These are phyloP conservation scores for Coemansia sp. DNA, from an alignment of 192 early-diverging fungal genomes.

Conservation along the genomic window DNA sequence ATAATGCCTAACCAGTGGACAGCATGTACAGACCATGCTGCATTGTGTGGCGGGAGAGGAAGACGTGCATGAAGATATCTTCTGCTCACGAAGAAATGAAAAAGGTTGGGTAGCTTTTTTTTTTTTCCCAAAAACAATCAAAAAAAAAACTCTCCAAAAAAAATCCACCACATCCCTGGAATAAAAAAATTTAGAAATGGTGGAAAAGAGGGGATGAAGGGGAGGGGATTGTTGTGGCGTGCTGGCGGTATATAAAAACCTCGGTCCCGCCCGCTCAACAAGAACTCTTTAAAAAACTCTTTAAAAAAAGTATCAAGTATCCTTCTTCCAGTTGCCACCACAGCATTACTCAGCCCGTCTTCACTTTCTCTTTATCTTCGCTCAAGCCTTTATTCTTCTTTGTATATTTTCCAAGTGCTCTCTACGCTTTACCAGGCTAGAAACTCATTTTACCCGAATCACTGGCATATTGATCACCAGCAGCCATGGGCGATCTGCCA, in stretches of 20 bases:
- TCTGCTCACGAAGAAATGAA: background rate
- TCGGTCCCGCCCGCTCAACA: background rate
- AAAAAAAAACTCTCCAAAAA: background rate
- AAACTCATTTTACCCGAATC: background rate
- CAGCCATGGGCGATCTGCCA: slow-evolving; percentile 11
- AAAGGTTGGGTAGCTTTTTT: background rate
- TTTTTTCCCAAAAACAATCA: background rate
- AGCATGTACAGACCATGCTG: background rate
- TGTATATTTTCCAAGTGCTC: background rate
- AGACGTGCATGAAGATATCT: background rate
- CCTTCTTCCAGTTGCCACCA: background rate
- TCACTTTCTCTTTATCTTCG: background rate
- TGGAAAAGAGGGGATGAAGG: background rate
- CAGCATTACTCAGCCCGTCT: background rate
- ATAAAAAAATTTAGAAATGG: background rate
- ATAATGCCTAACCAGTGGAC: background rate
- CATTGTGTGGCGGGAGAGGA: background rate
- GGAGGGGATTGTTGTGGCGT: background rate
- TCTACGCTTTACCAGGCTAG: background rate
- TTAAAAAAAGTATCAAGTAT: background rate
- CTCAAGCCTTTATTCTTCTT: background rate
- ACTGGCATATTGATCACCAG: background rate
- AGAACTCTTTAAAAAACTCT: too few species aligned
- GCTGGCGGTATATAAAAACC: slow-evolving; percentile 1
- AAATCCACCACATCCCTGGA: background rate